Evolutionary conservation across 305 asterid species (phyloP), one percentile per base, ranked within the genome.

Genomic region (Fraxinus greggii): DNA sequence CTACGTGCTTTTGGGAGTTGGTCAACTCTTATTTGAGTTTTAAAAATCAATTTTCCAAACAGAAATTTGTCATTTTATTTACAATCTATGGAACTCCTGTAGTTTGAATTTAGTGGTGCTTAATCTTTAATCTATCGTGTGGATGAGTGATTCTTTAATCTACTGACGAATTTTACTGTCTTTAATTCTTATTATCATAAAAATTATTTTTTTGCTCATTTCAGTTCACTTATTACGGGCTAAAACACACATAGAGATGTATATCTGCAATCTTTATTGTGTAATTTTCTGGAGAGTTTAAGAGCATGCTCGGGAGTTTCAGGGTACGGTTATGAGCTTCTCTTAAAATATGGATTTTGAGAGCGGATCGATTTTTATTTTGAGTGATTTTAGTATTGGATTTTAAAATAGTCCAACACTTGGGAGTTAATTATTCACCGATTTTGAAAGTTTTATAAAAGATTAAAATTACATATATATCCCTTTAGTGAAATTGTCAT

Each of bases 21-120:
- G 86, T 83, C 87, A 79, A 85, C 87, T 65, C 36, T 65, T 76
- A 36, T 63, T 79, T 24, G 35, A 9, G 35, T 65, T 65, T 12
- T 13, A 67, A 67, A 24, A 63, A 63, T 8, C 24, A 63, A 0
- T 23, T 63, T 8, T 23, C 8, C 17, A 23, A 59, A 59, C 8
- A 2, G 19, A 12, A 26, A 12, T 1, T 4, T 4, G 31, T 10
- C 19, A 65, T 19, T 65, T 26, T 26, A 65, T 65, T 65, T 65
- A 24, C 28, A 10, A 26, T 67, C 19, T 13, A 31, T 67, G 21
- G 38, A 67, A 67, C 21, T 1, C 7, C 74, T 10, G n/a, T 67
- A 10, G 36, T 67, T 8, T 26, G 74, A 67, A 26, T 28, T 28
- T 12, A 26, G n/a, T 4, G 56, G 69, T 24, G 76, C 69, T 80